Base-by-base conservation (phyloP, 805 yeast species). In the Teunomyces lycoperdinae region DNA sequence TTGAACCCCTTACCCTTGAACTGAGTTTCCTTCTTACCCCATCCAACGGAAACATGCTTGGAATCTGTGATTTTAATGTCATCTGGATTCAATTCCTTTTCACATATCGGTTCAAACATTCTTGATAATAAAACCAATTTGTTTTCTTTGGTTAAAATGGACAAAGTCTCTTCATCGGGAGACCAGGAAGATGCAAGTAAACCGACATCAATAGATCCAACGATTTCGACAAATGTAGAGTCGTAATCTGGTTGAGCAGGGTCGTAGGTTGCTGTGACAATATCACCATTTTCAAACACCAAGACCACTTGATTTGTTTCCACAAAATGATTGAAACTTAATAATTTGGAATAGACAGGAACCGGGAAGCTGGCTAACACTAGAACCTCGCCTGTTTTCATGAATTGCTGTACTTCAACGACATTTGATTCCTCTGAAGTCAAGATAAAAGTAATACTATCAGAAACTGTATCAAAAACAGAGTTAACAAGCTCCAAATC, bases 11-110 rank as follows among this genome's bases (percentile, higher is more conserved):
- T 84, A 44, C 99, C 99, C 66, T 86, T 83, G 66, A 94, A 94
- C 68, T 94, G 99, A 0, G 99, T 94, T 64, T 92, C 98, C 56
- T 85, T 84, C 52, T 86, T 87, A 61, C 99, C 99, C 99, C 99
- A 94, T 24, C 99, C 99, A 38, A 94, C 97, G 26, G 92, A 85
- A 32, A 94, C 97, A 61, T 94, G 96, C 55, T 83, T 84, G 1
- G 90, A 84, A 29, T 75, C 71, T 43, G 80, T 68, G 35, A 71
- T 67, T 35, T 65, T 61, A 42, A 91, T 73, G 62, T 94, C 99
- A 7, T 76, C 77, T 0, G 78, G 70, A 41, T 76, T 66, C 50
- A 90, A 66, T 28, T 67, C 64, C 47, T 74, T 75, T 59, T 92
- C 97, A 9, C 80, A 70, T 20, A 92, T 75, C 1, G 91, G 88